phyloP scores from a whole-genome alignment of 768 basidiomycete species.

The Phylloporus sp. region DNA sequence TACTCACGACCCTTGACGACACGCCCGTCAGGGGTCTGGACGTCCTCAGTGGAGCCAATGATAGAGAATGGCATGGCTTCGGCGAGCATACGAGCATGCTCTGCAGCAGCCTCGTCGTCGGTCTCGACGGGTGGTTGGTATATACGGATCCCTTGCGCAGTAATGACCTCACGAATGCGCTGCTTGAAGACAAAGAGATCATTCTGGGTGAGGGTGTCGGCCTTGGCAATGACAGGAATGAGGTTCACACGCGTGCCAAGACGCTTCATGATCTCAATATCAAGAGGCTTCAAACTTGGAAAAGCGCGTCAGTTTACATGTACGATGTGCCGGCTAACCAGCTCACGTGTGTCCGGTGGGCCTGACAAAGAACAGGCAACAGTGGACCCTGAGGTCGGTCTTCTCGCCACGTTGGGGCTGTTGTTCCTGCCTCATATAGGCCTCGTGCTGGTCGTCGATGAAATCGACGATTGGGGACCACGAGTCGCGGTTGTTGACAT shows the following conservation, averaged over 20 bases:
- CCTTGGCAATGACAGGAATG: constrained; percentile 96
- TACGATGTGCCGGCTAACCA: neutral
- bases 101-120: constrained; percentile 81
- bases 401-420: constrained; percentile 95
- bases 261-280: constrained; percentile 99
- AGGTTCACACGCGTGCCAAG: constrained; percentile 97
- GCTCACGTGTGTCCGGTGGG: constrained; percentile 95
- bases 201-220: constrained; percentile 93
- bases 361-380: constrained; percentile 94
- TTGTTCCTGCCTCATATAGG: constrained; percentile 97
- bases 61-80: constrained; percentile 98
- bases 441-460: constrained; percentile 93
- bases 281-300: constrained; percentile 80
- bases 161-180: constrained; percentile 86
- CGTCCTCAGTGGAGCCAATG: constrained; percentile 95
- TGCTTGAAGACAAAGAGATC: constrained; percentile 91
- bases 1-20: constrained; percentile 97
- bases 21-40: constrained; percentile 85
- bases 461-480: constrained; percentile 99
- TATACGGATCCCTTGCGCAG: constrained; percentile 89
- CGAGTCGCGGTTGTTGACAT: constrained; percentile 99
- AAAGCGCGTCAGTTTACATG: constrained; percentile 3
- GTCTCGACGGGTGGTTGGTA: constrained; percentile 90
- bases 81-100: constrained; percentile 82
- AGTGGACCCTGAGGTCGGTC: constrained; percentile 92